Evolutionary conservation across 805 yeast genomes (phyloP).

Genomic region (Suhomyces sp.): DNA sequence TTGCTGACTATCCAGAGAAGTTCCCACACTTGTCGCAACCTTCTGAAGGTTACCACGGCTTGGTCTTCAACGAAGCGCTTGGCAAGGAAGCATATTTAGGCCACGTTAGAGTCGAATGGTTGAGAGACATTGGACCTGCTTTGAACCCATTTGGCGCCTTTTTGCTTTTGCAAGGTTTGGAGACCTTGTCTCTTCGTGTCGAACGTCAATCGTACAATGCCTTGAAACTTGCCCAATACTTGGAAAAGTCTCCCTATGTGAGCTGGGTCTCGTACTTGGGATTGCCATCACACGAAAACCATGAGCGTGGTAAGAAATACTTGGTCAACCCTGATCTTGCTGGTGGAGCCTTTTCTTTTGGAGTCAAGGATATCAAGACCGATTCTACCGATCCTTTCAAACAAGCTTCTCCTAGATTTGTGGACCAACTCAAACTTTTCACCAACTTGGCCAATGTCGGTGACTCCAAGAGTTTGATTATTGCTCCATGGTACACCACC

Average conservation of each 20-base stretch:
- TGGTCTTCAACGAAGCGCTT: slow-evolving; percentile 74
- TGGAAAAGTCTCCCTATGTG: slow-evolving; percentile 72
- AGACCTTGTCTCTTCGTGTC: slow-evolving; percentile 88
- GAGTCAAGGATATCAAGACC: slow-evolving; percentile 63
- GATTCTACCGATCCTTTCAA: slow-evolving; percentile 52
- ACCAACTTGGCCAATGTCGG: slow-evolving; percentile 96
- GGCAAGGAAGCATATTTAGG: slow-evolving; percentile 78
- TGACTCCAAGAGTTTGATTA: slow-evolving; percentile 91
- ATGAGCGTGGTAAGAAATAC: slow-evolving; percentile 81
- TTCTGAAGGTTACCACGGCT: slow-evolving; percentile 91
- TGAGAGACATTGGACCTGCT: slow-evolving; percentile 91
- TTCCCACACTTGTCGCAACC: slow-evolving; percentile 92
- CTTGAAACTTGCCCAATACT: slow-evolving; percentile 69
- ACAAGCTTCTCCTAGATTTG: slow-evolving; percentile 79
- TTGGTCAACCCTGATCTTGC: slow-evolving; percentile 51
- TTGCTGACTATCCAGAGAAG: slow-evolving; percentile 79
- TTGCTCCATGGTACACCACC: slow-evolving; percentile 94
- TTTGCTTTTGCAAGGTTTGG: slow-evolving; percentile 85
- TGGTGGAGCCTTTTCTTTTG: slow-evolving; percentile 88
- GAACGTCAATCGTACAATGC: slow-evolving; percentile 90
- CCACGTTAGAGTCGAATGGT: slow-evolving; percentile 75
- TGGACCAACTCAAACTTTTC: slow-evolving; percentile 78
- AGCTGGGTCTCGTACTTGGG: slow-evolving; percentile 94
- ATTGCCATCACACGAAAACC: slow-evolving; percentile 71
- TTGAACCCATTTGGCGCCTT: slow-evolving; percentile 87